These are phyloP conservation scores for Stromatinia cepivora DNA, from an alignment of 2,329 filamentous ascomycete genomes.

Conservation along the genomic window DNA sequence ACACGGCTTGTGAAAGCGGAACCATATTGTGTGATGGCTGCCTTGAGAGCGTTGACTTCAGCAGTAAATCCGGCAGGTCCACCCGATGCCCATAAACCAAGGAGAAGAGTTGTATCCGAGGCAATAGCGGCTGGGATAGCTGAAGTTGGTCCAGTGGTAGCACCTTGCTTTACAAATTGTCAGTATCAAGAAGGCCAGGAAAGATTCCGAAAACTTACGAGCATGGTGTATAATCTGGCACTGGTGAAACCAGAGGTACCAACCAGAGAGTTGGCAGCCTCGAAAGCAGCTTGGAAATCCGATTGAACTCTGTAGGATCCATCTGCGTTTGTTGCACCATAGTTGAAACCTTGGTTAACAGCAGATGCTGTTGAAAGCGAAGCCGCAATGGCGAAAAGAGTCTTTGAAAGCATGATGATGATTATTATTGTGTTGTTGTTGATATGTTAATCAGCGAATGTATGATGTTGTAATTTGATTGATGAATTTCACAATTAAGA, in stretches of 20 bases:
- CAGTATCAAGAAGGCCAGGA: conserved; percentile 24
- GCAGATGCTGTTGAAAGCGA: conserved; percentile 42
- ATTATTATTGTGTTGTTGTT: conserved; percentile 22
- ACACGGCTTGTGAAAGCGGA: conserved; percentile 63
- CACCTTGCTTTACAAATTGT: conserved; percentile 55
- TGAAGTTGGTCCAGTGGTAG: conserved; percentile 62
- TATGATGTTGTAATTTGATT: background rate
- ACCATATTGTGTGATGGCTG: conserved; percentile 69
- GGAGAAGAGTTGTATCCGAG: conserved; percentile 74
- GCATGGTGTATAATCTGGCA: conserved; percentile 70
- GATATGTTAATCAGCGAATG: conserved; percentile 14
- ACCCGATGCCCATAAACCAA: conserved; percentile 81
- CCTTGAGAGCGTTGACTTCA: conserved; percentile 71
- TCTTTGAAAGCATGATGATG: conserved; percentile 35
- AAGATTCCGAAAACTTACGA: conserved; percentile 43
- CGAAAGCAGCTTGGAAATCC: conserved; percentile 72
- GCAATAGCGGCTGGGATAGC: conserved; percentile 82
- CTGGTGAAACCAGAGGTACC: conserved; percentile 67
- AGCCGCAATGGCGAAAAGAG: conserved; percentile 35
- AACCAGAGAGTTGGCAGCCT: conserved; percentile 60
- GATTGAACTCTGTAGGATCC: conserved; percentile 58
- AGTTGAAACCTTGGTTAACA: conserved; percentile 61
- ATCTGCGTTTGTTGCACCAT: conserved; percentile 65
- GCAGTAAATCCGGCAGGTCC: conserved; percentile 64
- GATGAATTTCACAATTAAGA: conserved; percentile 13